Evolutionary conservation across 805 yeast species (phyloP), one percentile per base, ranked within the genome.

Genomic region (Candida ficus): DNA sequence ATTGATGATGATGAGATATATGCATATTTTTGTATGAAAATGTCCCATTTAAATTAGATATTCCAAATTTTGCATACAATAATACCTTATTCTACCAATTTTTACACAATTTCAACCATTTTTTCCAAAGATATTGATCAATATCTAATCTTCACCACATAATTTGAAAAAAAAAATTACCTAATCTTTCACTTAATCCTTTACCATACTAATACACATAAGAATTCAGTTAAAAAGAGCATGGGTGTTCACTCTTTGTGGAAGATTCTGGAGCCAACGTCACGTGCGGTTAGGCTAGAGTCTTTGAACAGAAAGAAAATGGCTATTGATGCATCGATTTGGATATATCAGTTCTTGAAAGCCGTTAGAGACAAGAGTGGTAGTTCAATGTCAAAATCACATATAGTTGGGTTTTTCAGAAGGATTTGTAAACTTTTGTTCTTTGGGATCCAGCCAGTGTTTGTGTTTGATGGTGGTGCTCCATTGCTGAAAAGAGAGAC

Each of bases 231-330:
- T 5, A 2, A 13, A 13, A 2, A 12, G 13, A 20, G 13, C 9
- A 91, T 93, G 99, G 99, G 99, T 67, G 99, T 93, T 35, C 87
- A 86, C 53, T 85, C 93, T 7, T 74, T 93, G 35, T 93, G 99
- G 99, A 88, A 81, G 37, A 79, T 93, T 10, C 69, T 91, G 3
- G 95, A 88, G 6, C 95, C 96, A 0, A 76, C 91, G 0, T 93
- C 98, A 0, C 70, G 84, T 37, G 96, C 99, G 0, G 95, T 93
- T 2, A 72, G 91, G 39, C 70, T 93, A 22, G 98, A 91, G 58
- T 80, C 95, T 0, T 70, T 93, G 27, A 75, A 84, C 18, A 79
- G 89, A 43, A 83, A 82, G 57, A 69, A 74, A 39, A 67, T 93
- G 52, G 99, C 99, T 0, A 91, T 93, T 7, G 99, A 93, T 68